Conservation (phyloP, 176 grass and related monocot genomes). For the Coix lacrymajobi region DNA sequence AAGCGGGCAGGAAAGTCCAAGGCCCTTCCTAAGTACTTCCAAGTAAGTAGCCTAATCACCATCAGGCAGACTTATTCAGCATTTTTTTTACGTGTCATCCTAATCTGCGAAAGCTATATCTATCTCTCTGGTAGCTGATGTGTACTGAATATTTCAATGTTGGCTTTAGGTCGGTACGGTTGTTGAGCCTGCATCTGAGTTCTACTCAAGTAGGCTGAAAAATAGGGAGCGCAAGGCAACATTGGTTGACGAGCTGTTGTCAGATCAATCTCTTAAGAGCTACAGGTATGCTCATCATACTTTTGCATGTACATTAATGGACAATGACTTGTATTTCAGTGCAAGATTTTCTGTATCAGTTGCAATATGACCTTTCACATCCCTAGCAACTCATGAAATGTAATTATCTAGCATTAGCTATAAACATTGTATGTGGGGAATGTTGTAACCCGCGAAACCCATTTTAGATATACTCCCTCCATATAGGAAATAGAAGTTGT, state of each 20-base stretch:
- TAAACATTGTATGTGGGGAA: not conserved
- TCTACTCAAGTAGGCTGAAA: constrained; percentile 78
- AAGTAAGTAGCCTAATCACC: constrained; percentile 37
- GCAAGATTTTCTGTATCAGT: not conserved
- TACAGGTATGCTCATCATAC: constrained; percentile 54
- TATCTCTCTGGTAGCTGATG: constrained; percentile 12
- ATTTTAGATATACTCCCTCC: not conserved
- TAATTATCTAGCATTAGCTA: not conserved
- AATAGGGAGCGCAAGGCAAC: constrained; percentile 76
- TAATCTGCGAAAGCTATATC: not conserved
- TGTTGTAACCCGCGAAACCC: not conserved
- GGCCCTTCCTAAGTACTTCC: constrained; percentile 78
- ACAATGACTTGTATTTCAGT: not conserved
- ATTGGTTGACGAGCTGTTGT: constrained; percentile 67
- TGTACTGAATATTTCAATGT: constrained; percentile 2
- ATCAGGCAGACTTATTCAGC: not conserved
- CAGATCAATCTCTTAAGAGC: constrained; percentile 58
- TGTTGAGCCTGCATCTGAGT: constrained; percentile 75
- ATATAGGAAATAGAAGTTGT: too few species aligned
- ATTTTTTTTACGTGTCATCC: not conserved
- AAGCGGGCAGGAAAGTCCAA: constrained; percentile 80
- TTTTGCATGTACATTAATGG: not conserved
- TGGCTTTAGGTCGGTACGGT: constrained; percentile 74
- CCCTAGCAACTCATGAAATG: not conserved
- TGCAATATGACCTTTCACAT: constrained; percentile 1